Evolutionary conservation across 768 basidiomycete genomes (phyloP), one percentile per base, ranked within the genome.

Genomic region (Calocera viscosa): DNA sequence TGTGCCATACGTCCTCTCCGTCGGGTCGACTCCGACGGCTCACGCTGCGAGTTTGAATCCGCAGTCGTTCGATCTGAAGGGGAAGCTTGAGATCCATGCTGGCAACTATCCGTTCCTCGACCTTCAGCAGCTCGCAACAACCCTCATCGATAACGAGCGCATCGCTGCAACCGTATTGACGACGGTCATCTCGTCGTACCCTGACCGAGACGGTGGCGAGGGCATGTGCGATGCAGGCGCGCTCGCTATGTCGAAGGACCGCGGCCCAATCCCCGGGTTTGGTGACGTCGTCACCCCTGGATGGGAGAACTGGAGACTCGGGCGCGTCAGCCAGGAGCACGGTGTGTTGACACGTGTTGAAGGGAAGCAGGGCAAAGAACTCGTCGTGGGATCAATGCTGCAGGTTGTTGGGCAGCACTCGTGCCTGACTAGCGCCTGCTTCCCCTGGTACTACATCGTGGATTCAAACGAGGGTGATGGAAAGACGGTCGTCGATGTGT

Each of bases 1-100:
- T 19, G 19, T 64, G 39, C 80, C 83, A 3, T 91, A 89, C 71
- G 81, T 90, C 1, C 77, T 94, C 38, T 88, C 88, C 1, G 86
- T 93, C 1, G 91, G 91, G 24, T 88, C 90, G n/a, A 93, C 91
- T 1, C 91, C 91, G 1, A 86, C 91, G 1, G 91, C 91, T 0
- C 89, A 92, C 72, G 87, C 87, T 11, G 89, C 87, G 14, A 84
- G 68, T 17, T 82, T 80, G 70, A 79, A 77, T 49, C 72, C 87
- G 22, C 76, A 80, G 7, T 75, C 78, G 28, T 70, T 77, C 65
- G 65, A 64, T 1, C 78, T 91, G 38, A 79, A 84, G 67, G 87
- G 88, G 0, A 75, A 76, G 32, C 78, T 93, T 22, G 91, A 93
- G 75, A 74, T 93, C 65, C 91, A 88, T 76, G 90, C 89, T 68